Base-by-base conservation (phyloP, 768 basidiomycete species). In the Lactarius quietus region DNA sequence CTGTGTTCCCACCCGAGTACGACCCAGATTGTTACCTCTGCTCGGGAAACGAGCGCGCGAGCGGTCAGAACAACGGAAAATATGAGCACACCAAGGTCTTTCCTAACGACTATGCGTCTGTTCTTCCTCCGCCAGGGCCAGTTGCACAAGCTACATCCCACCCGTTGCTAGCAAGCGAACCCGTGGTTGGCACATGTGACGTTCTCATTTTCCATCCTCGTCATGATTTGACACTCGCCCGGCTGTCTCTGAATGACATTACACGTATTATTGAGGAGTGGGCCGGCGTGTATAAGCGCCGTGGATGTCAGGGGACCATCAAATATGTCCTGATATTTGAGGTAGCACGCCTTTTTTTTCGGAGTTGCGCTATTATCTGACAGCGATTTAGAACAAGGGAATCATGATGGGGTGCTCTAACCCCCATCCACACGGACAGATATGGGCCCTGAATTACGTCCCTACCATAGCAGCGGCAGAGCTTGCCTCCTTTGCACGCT, bases 341-440 rank as follows among this genome's bases (percentile, higher is more conserved):
- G 86, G 92, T 90, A 69, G 10, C 29, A 26, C 1, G 12, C 12
- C 12, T 28, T 20, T 28, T 33, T 29, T 59, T 48, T 17, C 14
- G 18, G 15, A 18, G 17, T 5, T 5, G 8, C 38, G 20, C 43
- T 29, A 61, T 61, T 54, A 3, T 39, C 35, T 8, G 18, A 18
- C 26, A n/a, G 6, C 14, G 10, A 45, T 45, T n/a, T 70, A 93
- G 88, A 95, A 94, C 75, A 95, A 95, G 77, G 95, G 95, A 3
- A 77, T 88, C 3, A 94, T 93, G 80, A 95, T 95, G 95, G 95
- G 95, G 14, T 95, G 93, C 73, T 93, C 90, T 8, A 96, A 95
- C 72, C 92, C 93, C 29, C 95, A 96, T 74, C 93, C 95, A 0
- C 95, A 96, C 74, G 92, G 93, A 26, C 95, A 97, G 75, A 85